Conservation (phyloP, 1,284 basidiomycete species). For the Trichosporon sp. region DNA sequence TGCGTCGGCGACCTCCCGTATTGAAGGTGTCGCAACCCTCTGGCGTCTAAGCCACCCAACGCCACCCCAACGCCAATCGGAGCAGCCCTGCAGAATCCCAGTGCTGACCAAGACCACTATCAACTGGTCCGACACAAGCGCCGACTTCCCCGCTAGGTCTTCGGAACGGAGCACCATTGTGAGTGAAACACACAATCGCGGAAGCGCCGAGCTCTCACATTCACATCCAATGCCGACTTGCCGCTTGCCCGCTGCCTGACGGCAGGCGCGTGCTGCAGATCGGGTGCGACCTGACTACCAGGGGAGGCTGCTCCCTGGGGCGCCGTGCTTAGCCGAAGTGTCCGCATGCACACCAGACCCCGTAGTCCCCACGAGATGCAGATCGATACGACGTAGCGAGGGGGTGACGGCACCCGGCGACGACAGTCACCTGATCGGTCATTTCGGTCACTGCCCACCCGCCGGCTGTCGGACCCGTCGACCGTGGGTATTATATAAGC, state of each 20-base stretch:
- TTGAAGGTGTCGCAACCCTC: too few species aligned
- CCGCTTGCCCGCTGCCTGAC: neutral
- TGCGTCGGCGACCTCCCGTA: too few species aligned
- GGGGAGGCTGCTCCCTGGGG: neutral
- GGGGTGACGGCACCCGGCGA: neutral
- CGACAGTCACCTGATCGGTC: constrained; percentile 2
- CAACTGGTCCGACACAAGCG: neutral
- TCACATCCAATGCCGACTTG: neutral
- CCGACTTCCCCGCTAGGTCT: neutral
- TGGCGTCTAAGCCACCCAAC: too few species aligned
- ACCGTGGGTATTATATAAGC: neutral
- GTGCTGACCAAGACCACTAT: neutral
- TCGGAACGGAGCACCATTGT: neutral
- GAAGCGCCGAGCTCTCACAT: neutral
- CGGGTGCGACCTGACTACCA: neutral
- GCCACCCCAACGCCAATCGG: too few species aligned
- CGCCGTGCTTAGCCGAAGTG: neutral
- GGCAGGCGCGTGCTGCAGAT: neutral
- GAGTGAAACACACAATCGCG: neutral
- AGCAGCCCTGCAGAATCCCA: too few species aligned
- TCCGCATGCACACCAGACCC: neutral
- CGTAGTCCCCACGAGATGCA: neutral
- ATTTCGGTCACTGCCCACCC: neutral
- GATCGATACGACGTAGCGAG: neutral
- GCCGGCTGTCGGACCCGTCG: neutral